phyloP scores from a whole-genome alignment of 2,329 filamentous ascomycete genomes.

The Scedosporium boydii region DNA sequence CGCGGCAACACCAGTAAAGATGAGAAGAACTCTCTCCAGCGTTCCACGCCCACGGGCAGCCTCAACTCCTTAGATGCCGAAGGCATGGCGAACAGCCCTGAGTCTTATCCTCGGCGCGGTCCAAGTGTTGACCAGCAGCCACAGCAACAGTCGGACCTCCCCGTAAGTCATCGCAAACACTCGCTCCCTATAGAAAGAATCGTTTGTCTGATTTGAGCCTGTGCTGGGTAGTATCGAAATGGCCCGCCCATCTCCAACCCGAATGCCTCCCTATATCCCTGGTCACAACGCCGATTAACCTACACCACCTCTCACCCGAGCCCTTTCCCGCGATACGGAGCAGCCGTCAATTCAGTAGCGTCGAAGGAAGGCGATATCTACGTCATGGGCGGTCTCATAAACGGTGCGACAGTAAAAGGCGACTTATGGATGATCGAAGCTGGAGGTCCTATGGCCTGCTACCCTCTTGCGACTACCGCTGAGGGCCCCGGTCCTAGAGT shows the following conservation, averaged over 20 bases:
- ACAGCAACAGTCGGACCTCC: slow-evolving; percentile 26
- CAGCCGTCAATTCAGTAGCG: slow-evolving; percentile 83
- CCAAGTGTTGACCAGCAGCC: slow-evolving; percentile 36
- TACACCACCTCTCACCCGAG: slow-evolving; percentile 75
- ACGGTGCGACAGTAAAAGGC: slow-evolving; percentile 90
- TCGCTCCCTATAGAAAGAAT: not conserved
- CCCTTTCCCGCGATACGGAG: slow-evolving; percentile 93
- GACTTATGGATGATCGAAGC: slow-evolving; percentile 98
- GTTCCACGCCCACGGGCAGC: slow-evolving; percentile 69
- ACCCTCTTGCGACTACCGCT: slow-evolving; percentile 81
- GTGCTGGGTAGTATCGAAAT: slow-evolving; percentile 41
- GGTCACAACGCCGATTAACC: slow-evolving; percentile 83
- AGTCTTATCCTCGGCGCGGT: slow-evolving; percentile 48
- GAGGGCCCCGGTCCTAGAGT: slow-evolving; percentile 94
- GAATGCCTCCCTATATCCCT: slow-evolving; percentile 83
- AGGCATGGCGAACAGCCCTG: slow-evolving; percentile 49
- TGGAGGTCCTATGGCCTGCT: slow-evolving; percentile 78
- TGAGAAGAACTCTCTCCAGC: slow-evolving; percentile 45
- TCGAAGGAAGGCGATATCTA: slow-evolving; percentile 98
- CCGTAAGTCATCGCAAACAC: slow-evolving; percentile 25
- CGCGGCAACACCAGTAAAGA: slow-evolving; percentile 23
- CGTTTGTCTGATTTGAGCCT: slow-evolving; percentile 10
- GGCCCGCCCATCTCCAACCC: slow-evolving; percentile 39
- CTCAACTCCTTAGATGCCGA: slow-evolving; percentile 61
- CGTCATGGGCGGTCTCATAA: slow-evolving; percentile 93